Evolutionary conservation across 495 filamentous ascomycete genomes (phyloP).

Genomic region (Bryoglossum gracile): DNA sequence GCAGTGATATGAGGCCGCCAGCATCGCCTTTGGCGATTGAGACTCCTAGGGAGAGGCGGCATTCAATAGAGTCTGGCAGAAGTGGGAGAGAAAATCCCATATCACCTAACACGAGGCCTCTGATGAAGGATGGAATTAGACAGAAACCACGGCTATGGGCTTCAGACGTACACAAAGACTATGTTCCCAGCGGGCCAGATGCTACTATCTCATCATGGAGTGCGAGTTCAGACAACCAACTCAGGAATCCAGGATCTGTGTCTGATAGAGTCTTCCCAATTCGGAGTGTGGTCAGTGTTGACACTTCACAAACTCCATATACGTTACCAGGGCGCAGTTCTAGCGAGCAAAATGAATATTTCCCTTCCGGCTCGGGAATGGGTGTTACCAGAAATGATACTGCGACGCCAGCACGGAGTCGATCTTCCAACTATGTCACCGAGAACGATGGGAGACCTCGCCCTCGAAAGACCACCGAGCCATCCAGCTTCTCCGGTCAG

Average conservation of each 20-base stretch:
- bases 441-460: constrained; percentile 15
- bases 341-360: constrained; percentile 18
- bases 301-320: constrained; percentile 42
- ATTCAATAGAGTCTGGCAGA: neutral
- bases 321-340: constrained; percentile 22
- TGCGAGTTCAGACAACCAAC: constrained; percentile 12
- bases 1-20: neutral
- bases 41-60: neutral
- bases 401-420: constrained; percentile 2
- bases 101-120: no score
- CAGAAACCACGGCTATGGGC: constrained; percentile 2
- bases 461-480: neutral
- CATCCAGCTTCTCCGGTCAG: neutral
- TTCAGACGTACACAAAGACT: neutral
- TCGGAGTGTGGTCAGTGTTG: constrained; percentile 71
- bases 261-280: constrained; percentile 74
- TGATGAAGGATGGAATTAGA: no score
- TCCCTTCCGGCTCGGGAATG: constrained; percentile 21
- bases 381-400: constrained; percentile 12
- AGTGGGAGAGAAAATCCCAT: no score
- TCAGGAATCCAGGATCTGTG: constrained; percentile 8
- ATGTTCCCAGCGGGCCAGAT: neutral
- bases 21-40: constrained; percentile 2
- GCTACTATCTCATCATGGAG: constrained; percentile 5
- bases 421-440: neutral